These are phyloP conservation scores for Geranium incanum DNA, from an alignment of 441 rosid genomes.

Conservation along the genomic window DNA sequence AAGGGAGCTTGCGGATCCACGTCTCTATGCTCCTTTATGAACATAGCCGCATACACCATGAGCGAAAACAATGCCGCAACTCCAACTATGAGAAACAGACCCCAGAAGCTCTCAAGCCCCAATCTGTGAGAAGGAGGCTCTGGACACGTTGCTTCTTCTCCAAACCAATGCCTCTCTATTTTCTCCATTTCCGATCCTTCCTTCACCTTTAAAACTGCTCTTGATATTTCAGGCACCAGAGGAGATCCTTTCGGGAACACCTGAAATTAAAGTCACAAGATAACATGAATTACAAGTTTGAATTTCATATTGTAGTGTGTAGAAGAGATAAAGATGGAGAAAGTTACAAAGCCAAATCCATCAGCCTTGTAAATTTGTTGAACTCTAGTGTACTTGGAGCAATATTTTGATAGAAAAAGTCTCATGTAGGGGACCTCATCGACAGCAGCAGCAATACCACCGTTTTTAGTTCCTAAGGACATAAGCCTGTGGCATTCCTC, in stretches of 20 bases:
- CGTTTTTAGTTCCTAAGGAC: conserved; percentile 34
- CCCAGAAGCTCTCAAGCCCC: conserved; percentile 45
- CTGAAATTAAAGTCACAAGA: conserved; percentile 15
- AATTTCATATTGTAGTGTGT: too few relatives aligned
- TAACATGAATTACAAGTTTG: too few relatives aligned
- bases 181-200: conserved; percentile 39
- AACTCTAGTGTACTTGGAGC: conserved; percentile 42
- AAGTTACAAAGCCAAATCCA: conserved; percentile 59
- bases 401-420: conserved; percentile 33
- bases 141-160: conserved; percentile 26
- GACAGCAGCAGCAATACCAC: conserved; percentile 53
- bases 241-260: conserved; percentile 55
- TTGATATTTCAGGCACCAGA: conserved; percentile 49
- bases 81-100: conserved; percentile 44
- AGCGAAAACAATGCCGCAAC: conserved; percentile 33
- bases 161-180: conserved; percentile 39
- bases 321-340: not conserved
- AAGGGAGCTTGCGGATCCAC: conserved; percentile 16
- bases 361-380: conserved; percentile 38
- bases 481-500: conserved; percentile 37
- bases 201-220: conserved; percentile 46
- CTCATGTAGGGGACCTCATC: conserved; percentile 41
- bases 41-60: conserved; percentile 25
- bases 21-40: conserved; percentile 23
- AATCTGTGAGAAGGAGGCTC: conserved; percentile 37